Evolutionary conservation across 495 filamentous ascomycete genomes (phyloP).

Genomic region (Evernia prunastri): DNA sequence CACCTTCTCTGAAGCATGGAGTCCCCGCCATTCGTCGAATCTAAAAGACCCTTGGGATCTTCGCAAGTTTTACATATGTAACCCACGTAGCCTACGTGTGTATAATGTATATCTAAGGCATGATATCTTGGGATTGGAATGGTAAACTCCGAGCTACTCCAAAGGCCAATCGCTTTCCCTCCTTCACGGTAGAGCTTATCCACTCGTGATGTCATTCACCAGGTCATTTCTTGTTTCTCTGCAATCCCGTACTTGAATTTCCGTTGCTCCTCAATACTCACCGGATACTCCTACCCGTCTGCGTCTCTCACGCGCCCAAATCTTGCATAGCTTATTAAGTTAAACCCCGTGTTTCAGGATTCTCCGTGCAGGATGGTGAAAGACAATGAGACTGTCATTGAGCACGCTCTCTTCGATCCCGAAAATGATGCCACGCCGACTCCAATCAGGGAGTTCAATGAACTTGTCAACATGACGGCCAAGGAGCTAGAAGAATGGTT

Average conservation of each 20-base stretch:
- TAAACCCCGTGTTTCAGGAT: background rate
- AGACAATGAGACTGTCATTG: conserved; percentile 49
- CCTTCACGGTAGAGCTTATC: background rate
- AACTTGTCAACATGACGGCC: conserved; percentile 61
- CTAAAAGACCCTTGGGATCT: too few species aligned
- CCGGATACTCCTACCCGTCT: too few species aligned
- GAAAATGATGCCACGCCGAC: background rate
- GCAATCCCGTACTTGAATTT: too few species aligned
- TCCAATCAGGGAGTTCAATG: conserved; percentile 54
- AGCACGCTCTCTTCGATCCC: conserved; percentile 31
- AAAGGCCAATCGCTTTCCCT: background rate
- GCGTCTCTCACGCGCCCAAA: background rate
- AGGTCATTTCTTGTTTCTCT: background rate
- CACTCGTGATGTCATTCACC: conserved; percentile 8
- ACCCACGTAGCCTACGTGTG: background rate
- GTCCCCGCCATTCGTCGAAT: too few species aligned
- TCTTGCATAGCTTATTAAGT: background rate
- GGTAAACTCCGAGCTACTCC: background rate
- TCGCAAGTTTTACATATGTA: background rate
- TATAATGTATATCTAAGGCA: too few species aligned
- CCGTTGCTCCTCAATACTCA: too few species aligned
- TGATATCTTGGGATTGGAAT: background rate
- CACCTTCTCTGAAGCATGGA: too few species aligned
- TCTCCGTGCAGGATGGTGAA: conserved; percentile 47
- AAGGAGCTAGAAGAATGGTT: conserved; percentile 58